These are phyloP conservation scores for Coniosporium apollinis DNA, from an alignment of 495 filamentous ascomycete genomes.

Conservation along the genomic window DNA sequence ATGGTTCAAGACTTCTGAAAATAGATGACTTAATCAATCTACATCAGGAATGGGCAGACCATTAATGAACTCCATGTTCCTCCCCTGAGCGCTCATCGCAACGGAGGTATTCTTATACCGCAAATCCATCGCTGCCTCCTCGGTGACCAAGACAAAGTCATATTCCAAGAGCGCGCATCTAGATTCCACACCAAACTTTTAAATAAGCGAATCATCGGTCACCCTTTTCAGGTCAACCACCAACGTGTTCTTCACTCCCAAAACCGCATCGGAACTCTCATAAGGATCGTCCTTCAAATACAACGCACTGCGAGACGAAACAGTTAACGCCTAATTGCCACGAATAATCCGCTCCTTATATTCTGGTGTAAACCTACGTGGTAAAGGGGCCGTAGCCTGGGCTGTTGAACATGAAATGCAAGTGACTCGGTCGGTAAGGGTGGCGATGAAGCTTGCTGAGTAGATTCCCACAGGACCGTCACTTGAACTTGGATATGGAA, in stretches of 20 bases:
- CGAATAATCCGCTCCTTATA: too few species aligned
- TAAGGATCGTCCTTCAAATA: constrained; percentile 76
- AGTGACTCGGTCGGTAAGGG: constrained; percentile 68
- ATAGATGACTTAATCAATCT: too few species aligned
- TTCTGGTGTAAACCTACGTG: constrained; percentile 40
- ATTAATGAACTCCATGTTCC: constrained; percentile 61
- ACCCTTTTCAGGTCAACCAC: constrained; percentile 55
- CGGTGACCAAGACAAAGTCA: constrained; percentile 63
- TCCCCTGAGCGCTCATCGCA: constrained; percentile 53
- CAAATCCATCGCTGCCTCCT: constrained; percentile 50
- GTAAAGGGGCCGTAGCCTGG: constrained; percentile 68
- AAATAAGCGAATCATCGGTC: constrained; percentile 38
- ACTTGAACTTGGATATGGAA: constrained; percentile 76
- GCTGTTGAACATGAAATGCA: constrained; percentile 94
- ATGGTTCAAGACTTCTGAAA: too few species aligned
- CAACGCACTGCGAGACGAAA: constrained; percentile 36
- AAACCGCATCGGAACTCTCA: constrained; percentile 81
- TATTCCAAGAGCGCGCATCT: constrained; percentile 40
- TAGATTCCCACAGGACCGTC: constrained; percentile 81
- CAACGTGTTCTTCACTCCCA: constrained; percentile 77
- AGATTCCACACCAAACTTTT: constrained; percentile 37
- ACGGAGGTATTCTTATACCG: constrained; percentile 52
- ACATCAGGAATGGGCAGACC: constrained; percentile 69
- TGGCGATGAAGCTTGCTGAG: constrained; percentile 55
- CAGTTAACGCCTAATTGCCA: background rate